Percentiles rank a stretch among this genome's conserved stretches.
Evolutionary conservation across 768 basidiomycete genomes (phyloP).

Genomic region (Cytidiella melzeri): DNA sequence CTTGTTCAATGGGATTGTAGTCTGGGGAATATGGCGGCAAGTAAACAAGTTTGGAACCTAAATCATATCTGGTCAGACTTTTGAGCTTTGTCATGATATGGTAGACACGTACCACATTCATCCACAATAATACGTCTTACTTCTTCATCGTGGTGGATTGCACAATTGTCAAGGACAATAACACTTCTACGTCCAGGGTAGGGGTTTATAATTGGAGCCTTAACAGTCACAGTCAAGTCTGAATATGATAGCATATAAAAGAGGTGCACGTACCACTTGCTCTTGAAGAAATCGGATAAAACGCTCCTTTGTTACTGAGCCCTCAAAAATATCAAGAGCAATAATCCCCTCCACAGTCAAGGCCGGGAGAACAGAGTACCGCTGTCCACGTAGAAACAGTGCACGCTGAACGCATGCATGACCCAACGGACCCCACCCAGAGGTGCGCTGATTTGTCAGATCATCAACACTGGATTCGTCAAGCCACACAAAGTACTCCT

Average conservation of each 20-base stretch:
- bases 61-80: not conserved
- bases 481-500: constrained; percentile 8
- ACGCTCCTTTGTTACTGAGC: constrained; percentile 23
- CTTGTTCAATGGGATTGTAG: constrained; percentile 31
- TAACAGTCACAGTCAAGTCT: constrained; percentile 15
- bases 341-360: constrained; percentile 11
- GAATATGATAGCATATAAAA: constrained; percentile 19
- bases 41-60: constrained; percentile 16
- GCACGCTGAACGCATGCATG: constrained; percentile 7
- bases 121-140: constrained; percentile 27
- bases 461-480: constrained; percentile 17
- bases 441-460: constrained; percentile 4
- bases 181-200: constrained; percentile 36
- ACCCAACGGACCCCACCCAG: constrained; percentile 11
- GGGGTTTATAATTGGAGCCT: constrained; percentile 16
- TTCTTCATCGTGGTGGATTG: constrained; percentile 32
- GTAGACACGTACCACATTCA: constrained; percentile 8
- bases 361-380: constrained; percentile 15
- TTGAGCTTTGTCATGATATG: not conserved
- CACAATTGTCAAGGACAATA: too few relatives aligned
- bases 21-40: constrained; percentile 30
- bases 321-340: constrained; percentile 11
- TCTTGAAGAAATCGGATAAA: constrained; percentile 26
- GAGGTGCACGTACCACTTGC: constrained; percentile 12
- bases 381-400: constrained; percentile 9